These are phyloP conservation scores for Buxus sempervirens DNA, from an alignment of 164 flowering plant species.

Conservation along the genomic window DNA sequence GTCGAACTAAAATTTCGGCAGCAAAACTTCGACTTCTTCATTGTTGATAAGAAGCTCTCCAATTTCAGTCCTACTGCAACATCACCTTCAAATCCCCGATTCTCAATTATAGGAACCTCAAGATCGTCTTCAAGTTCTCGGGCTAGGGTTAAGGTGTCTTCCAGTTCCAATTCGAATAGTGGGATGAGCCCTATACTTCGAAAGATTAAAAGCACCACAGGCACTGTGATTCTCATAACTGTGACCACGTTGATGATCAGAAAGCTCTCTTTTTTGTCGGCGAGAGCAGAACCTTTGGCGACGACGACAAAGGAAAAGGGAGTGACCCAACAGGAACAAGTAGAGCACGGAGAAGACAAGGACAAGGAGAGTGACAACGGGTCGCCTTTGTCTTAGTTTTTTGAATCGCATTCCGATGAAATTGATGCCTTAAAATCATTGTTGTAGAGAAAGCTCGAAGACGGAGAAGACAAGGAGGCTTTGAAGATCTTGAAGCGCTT, in stretches of 20 bases:
- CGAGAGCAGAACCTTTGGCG: too few relatives aligned
- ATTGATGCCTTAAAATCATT: conserved; percentile 46
- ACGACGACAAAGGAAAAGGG: conserved; percentile 19
- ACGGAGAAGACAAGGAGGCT: conserved; percentile 66
- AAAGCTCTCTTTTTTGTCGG: conserved; percentile 25
- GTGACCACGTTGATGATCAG: conserved; percentile 28
- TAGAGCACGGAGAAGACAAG: conserved; percentile 7
- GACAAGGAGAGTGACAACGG: background rate
- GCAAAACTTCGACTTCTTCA: too few relatives aligned
- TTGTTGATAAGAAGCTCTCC: too few relatives aligned
- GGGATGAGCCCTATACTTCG: conserved; percentile 12
- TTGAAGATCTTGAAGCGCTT: conserved; percentile 40
- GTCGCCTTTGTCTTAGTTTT: conserved; percentile 43
- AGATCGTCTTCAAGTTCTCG: conserved; percentile 6
- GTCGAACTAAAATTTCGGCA: too few relatives aligned
- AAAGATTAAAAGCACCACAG: too few relatives aligned
- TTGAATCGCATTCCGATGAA: conserved; percentile 47
- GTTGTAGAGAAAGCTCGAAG: conserved; percentile 57
- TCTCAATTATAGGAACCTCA: background rate
- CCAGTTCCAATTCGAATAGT: background rate
- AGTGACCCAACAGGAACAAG: conserved; percentile 14
- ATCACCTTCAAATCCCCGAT: conserved; percentile 6
- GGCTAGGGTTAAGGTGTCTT: conserved; percentile 4
- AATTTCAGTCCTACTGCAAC: too few relatives aligned
- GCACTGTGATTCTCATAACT: conserved; percentile 31